Percentiles rank a stretch among this genome's conserved stretches.
These are phyloP conservation scores for Fusarium armeniacum DNA, from an alignment of 2,329 filamentous ascomycete species.

Conservation along the genomic window DNA sequence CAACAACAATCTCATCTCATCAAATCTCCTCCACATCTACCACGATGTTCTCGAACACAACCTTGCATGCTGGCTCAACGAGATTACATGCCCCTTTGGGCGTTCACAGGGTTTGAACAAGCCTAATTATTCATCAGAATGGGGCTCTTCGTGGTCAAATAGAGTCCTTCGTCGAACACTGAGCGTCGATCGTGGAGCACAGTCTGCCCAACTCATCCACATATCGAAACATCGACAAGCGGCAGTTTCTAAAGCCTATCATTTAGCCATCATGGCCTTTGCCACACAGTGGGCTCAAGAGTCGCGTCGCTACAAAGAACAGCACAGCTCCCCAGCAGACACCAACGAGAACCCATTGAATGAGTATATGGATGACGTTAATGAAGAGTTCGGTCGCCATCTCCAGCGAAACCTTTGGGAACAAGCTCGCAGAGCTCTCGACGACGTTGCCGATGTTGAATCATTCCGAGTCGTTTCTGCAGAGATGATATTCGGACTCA, in stretches of 20 bases:
- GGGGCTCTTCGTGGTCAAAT: slow-evolving; percentile 61
- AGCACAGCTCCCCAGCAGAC: slow-evolving; percentile 8
- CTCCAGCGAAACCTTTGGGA: slow-evolving; percentile 56
- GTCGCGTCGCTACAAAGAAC: slow-evolving; percentile 17
- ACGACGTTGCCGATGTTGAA: slow-evolving; percentile 55
- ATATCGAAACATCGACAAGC: slow-evolving; percentile 49
- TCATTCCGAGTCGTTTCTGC: slow-evolving; percentile 57
- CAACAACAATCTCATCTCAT: slow-evolving; percentile 57
- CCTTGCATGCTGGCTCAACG: slow-evolving; percentile 66
- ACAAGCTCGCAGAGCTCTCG: slow-evolving; percentile 53
- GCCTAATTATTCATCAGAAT: slow-evolving; percentile 15
- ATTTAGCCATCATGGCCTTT: slow-evolving; percentile 65
- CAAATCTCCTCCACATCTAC: slow-evolving; percentile 63
- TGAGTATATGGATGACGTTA: slow-evolving; percentile 18
- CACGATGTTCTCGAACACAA: slow-evolving; percentile 67
- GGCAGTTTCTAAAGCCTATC: slow-evolving; percentile 55
- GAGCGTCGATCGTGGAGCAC: slow-evolving; percentile 61
- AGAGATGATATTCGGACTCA: slow-evolving; percentile 57
- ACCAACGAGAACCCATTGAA: not conserved
- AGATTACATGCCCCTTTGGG: slow-evolving; percentile 63
- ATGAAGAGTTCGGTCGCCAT: slow-evolving; percentile 55
- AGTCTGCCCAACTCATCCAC: slow-evolving; percentile 55
- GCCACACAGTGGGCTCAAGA: slow-evolving; percentile 64
- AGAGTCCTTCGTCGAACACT: slow-evolving; percentile 63
- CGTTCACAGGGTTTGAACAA: slow-evolving; percentile 42